A percentile compares a stretch with the other conserved stretches of the same genome.
phyloP scores from a whole-genome alignment of 768 basidiomycete genomes.

The Termitomyces sp. region DNA sequence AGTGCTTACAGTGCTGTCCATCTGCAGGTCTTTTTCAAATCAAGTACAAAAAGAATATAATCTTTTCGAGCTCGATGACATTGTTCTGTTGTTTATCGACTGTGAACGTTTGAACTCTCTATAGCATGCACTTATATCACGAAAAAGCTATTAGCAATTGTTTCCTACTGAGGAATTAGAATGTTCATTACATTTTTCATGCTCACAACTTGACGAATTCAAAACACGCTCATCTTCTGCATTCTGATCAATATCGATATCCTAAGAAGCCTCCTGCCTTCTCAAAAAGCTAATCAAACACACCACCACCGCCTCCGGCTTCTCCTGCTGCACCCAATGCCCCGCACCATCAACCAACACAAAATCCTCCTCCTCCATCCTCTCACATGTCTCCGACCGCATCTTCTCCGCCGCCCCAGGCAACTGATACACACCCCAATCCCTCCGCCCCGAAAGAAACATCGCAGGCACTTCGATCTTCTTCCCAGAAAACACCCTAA shows the following conservation, averaged over 20 bases:
- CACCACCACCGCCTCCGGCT: conserved; percentile 40
- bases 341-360: conserved; percentile 57
- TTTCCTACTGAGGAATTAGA: too few species aligned
- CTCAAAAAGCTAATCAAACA: conserved; percentile 41
- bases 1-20: too few species aligned
- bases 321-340: conserved; percentile 66
- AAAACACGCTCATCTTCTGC: too few species aligned
- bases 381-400: conserved; percentile 31
- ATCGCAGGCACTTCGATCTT: conserved; percentile 51
- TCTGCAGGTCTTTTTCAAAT: too few species aligned
- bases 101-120: too few species aligned
- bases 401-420: conserved; percentile 50
- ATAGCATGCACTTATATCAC: too few species aligned
- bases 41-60: too few species aligned
- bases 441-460: conserved; percentile 54
- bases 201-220: too few species aligned
- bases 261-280: conserved; percentile 5
- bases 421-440: conserved; percentile 61
- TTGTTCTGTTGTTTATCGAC: too few species aligned
- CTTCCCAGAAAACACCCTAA: conserved; percentile 44
- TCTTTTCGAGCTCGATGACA: too few species aligned
- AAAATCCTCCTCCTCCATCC: conserved; percentile 43
- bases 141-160: too few species aligned
- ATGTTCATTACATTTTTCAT: too few species aligned
- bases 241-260: neutral